Evolutionary conservation across 495 filamentous ascomycete species (phyloP), one percentile per base, ranked within the genome.

Genomic region (Penicillium coffeae): DNA sequence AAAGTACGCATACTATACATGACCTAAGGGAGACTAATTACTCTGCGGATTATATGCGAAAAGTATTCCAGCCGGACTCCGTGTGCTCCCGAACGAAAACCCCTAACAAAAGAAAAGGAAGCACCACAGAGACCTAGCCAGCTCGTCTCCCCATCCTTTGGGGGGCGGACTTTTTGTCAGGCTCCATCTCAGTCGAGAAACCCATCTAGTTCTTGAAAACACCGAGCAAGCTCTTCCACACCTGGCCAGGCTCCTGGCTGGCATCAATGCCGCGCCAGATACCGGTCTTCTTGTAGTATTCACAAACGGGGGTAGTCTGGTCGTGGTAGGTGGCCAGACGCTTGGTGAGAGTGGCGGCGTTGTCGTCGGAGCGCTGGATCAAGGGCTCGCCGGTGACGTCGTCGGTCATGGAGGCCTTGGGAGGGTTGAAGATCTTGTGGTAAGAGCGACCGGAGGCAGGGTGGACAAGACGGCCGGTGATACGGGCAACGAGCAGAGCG

Each of bases 341-440:
- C 85, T 97, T 99, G 79, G 88, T 91, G 42, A 99, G 78, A 33
- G 92, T 88, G n/a, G 92, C 92, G 56, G 88, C 91, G 61, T 99
- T 99, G 76, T 99, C 93, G 64, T 99, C 93, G 46, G 84, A 88
- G 54, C 93, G 86, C 75, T 97, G 93, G 65, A 97, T 89, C 55
- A 99, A 72, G 22, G 92, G 93, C 77, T 99, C 93, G 63, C 93
- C 94, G 13, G 94, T 96, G 48, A 97, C 64, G 63, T 99, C 93
- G 73, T 99, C 93, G 67, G 81, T 95, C 94, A 97, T 97, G 49
- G 78, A 47, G 50, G 80, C 71, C 80, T 95, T 94, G 54, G 93
- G 93, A n/a, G 93, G 94, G 82, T 96, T 96, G 84, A 99, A 99
- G 63, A 88, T 85, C 70, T 85, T 88, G 81, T 99, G 93, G 78